Evolutionary conservation across 2,329 filamentous ascomycete species (phyloP).

Genomic region (Penicillium sp.): DNA sequence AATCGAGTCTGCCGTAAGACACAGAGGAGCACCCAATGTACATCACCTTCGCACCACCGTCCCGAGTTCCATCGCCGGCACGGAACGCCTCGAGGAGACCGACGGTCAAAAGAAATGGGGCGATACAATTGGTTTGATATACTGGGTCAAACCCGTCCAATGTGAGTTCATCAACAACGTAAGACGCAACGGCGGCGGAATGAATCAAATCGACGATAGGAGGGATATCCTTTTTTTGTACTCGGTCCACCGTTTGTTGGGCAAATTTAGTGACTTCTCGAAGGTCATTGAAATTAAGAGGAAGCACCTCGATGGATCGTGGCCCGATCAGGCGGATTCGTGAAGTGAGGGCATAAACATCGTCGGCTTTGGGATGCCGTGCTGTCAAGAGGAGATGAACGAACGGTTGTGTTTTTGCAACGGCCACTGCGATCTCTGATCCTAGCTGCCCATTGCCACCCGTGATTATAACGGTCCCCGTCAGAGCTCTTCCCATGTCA

Average conservation of each 20-base stretch:
- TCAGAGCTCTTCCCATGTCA: conserved; percentile 39
- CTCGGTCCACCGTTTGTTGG: conserved; percentile 37
- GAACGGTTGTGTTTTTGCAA: conserved; percentile 42
- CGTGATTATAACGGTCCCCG: conserved; percentile 43
- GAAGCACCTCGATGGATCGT: conserved; percentile 37
- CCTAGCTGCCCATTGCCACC: conserved; percentile 40
- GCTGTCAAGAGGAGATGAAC: conserved; percentile 38
- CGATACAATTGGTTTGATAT: conserved; percentile 43
- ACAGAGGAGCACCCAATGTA: conserved; percentile 41
- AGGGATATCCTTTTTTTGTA: conserved; percentile 39
- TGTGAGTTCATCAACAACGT: conserved; percentile 36
- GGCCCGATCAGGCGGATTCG: conserved; percentile 39
- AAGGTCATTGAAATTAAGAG: conserved; percentile 37
- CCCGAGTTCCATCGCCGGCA: conserved; percentile 35
- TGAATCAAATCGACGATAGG: conserved; percentile 39
- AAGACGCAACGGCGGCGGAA: conserved; percentile 38
- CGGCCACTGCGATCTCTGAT: conserved; percentile 40
- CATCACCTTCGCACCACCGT: conserved; percentile 39
- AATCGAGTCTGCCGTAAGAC: conserved; percentile 36
- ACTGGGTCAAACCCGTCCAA: conserved; percentile 40
- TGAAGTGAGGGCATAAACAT: conserved; percentile 31
- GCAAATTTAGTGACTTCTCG: conserved; percentile 37
- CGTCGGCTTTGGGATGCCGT: conserved; percentile 35
- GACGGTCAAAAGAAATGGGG: conserved; percentile 42
- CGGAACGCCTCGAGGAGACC: conserved; percentile 42